Percentiles rank a stretch among this genome's conserved stretches.
Conservation (phyloP, 2,329 filamentous ascomycete genomes). For the Ceratocystiopsis brevicomis region DNA sequence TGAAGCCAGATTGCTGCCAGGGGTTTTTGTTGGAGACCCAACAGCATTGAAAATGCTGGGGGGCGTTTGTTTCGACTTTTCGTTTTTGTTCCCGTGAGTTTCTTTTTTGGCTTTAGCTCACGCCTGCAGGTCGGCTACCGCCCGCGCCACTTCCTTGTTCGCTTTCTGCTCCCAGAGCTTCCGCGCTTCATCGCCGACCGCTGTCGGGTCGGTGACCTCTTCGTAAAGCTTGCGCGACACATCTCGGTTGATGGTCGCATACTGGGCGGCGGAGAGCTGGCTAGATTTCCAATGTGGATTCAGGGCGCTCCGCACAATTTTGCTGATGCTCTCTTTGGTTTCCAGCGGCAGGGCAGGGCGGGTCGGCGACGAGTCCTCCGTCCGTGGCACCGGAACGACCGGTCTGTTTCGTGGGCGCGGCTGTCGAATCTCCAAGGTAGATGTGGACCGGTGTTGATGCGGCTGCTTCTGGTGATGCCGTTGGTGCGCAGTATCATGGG, state of each 20-base stretch:
- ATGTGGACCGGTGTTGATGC: conserved; percentile 12
- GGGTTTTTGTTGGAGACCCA: neutral
- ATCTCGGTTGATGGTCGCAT: conserved; percentile 76
- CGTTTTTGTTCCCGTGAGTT: conserved; percentile 12
- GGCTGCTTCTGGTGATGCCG: neutral
- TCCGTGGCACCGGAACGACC: conserved; percentile 24
- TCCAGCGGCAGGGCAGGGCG: conserved; percentile 51
- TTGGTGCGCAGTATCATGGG: neutral
- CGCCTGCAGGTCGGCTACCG: conserved; percentile 39
- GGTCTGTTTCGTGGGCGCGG: conserved; percentile 30
- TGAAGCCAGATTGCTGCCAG: no score
- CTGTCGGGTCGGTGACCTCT: conserved; percentile 32
- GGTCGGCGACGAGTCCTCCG: conserved; percentile 49
- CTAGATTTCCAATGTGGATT: conserved; percentile 68
- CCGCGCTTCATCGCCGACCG: conserved; percentile 45
- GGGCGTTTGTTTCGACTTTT: neutral
- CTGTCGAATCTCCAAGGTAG: conserved; percentile 30
- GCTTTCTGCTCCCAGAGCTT: conserved; percentile 61
- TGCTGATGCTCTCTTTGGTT: conserved; percentile 74
- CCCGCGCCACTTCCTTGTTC: conserved; percentile 57
- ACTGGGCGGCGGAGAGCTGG: conserved; percentile 71
- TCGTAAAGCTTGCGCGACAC: conserved; percentile 80
- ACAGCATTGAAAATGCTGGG: no score
- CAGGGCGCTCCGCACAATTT: conserved; percentile 67
- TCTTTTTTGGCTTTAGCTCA: conserved; percentile 18